Percentiles rank a stretch among this genome's conserved stretches.
These are phyloP conservation scores for Pholiota conissans DNA, from an alignment of 768 basidiomycete species.

Conservation along the genomic window DNA sequence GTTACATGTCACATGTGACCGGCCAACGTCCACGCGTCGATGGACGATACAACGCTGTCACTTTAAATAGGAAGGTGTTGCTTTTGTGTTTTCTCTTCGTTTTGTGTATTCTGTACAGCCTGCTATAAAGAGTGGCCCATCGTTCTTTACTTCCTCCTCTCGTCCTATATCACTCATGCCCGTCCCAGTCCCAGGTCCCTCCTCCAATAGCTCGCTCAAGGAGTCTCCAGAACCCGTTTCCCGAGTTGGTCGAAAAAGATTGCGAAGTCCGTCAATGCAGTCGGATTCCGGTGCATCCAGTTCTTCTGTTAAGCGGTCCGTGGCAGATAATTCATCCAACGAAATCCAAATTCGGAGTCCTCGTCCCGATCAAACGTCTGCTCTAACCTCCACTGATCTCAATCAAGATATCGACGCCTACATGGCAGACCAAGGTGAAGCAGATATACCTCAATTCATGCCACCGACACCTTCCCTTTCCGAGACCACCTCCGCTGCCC, in stretches of 20 bases:
- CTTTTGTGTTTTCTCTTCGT: slow-evolving; percentile 18
- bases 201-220: slow-evolving; percentile 35
- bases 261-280: slow-evolving; percentile 75
- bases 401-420: slow-evolving; percentile 66
- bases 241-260: slow-evolving; percentile 60
- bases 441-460: slow-evolving; percentile 29
- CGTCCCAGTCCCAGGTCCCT: slow-evolving; percentile 40
- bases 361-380: slow-evolving; percentile 41
- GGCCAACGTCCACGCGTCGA: slow-evolving; percentile 15
- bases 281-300: slow-evolving; percentile 70
- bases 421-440: slow-evolving; percentile 60
- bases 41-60: background rate
- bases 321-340: slow-evolving; percentile 61
- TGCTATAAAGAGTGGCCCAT: slow-evolving; percentile 20
- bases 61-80: background rate
- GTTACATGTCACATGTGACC: slow-evolving; percentile 11
- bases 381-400: slow-evolving; percentile 40
- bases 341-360: slow-evolving; percentile 39
- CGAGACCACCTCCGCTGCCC: slow-evolving; percentile 19
- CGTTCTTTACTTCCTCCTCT: slow-evolving; percentile 17
- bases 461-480: slow-evolving; percentile 20
- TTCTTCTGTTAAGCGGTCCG: slow-evolving; percentile 78
- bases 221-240: slow-evolving; percentile 37
- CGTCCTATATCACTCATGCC: slow-evolving; percentile 36
- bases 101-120: slow-evolving; percentile 6